phyloP scores from a whole-genome alignment of 2,329 filamentous ascomycete genomes.

The Alternaria brassicae region DNA sequence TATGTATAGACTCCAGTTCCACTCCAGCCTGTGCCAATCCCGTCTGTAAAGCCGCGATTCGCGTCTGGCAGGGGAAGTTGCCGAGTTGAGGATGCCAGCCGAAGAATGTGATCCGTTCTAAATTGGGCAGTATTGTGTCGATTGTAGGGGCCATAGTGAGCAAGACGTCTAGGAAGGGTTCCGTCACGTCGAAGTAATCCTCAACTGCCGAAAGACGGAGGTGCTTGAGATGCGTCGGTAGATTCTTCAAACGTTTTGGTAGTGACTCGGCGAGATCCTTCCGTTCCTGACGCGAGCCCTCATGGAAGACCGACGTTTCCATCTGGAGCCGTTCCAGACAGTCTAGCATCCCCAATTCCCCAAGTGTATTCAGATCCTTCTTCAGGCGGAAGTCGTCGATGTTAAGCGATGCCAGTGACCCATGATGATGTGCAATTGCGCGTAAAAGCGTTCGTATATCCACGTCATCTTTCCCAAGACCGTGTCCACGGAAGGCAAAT shows the following conservation, averaged over 20 bases:
- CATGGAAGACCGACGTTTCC: neutral
- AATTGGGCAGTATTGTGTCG: neutral
- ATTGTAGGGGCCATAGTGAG: neutral
- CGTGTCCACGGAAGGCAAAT: neutral
- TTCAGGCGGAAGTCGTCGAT: neutral
- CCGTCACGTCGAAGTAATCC: neutral
- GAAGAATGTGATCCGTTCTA: neutral
- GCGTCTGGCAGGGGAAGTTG: slow-evolving; percentile 8
- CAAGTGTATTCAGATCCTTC: neutral
- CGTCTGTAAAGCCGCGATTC: neutral
- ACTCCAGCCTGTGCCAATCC: slow-evolving; percentile 1
- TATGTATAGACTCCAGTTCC: neutral
- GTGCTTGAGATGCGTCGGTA: slow-evolving; percentile 2
- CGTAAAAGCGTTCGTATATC: neutral
- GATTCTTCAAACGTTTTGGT: neutral
- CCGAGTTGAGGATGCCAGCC: slow-evolving; percentile 9
- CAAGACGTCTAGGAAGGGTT: neutral
- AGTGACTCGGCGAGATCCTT: neutral
- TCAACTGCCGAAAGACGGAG: neutral
- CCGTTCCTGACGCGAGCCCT: too few species aligned
- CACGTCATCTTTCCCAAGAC: neutral
- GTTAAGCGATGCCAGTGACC: slow-evolving; percentile 1
- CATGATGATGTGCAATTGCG: neutral
- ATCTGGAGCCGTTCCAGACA: neutral
- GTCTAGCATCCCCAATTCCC: neutral